These are phyloP conservation scores for Termitomyces eurrhizus DNA, from an alignment of 768 basidiomycete genomes.

Conservation along the genomic window DNA sequence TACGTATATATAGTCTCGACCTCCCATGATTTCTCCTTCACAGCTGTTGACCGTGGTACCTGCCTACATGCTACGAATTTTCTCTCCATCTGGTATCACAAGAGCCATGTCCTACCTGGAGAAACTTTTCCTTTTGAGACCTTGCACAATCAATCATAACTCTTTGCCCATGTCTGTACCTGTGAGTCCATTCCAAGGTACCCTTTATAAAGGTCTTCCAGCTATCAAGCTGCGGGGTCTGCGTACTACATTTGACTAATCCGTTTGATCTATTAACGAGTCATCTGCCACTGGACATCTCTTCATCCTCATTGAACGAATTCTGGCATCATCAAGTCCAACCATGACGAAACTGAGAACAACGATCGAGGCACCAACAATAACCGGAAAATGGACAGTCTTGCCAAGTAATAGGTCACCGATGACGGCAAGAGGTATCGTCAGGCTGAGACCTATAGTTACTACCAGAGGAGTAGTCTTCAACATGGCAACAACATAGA, in stretches of 20 bases:
- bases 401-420: conserved; percentile 72
- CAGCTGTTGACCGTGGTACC: background rate
- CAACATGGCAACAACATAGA: conserved; percentile 89
- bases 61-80: background rate
- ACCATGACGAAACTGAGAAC: conserved; percentile 73
- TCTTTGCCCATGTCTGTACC: background rate
- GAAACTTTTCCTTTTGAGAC: background rate
- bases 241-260: background rate
- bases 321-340: conserved; percentile 48
- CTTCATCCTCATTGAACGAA: conserved; percentile 10
- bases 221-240: background rate
- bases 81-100: background rate
- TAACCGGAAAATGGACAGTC: conserved; percentile 52
- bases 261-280: conserved; percentile 3
- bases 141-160: background rate
- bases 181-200: background rate
- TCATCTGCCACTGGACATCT: conserved; percentile 10
- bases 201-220: background rate
- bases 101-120: background rate
- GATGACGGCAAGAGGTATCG: conserved; percentile 86
- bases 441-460: conserved; percentile 88
- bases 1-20: background rate
- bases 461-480: conserved; percentile 95
- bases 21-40: background rate
- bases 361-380: conserved; percentile 75